phyloP scores from a whole-genome alignment of 2,329 filamentous ascomycete genomes.

The Paramyrothecium sp. region DNA sequence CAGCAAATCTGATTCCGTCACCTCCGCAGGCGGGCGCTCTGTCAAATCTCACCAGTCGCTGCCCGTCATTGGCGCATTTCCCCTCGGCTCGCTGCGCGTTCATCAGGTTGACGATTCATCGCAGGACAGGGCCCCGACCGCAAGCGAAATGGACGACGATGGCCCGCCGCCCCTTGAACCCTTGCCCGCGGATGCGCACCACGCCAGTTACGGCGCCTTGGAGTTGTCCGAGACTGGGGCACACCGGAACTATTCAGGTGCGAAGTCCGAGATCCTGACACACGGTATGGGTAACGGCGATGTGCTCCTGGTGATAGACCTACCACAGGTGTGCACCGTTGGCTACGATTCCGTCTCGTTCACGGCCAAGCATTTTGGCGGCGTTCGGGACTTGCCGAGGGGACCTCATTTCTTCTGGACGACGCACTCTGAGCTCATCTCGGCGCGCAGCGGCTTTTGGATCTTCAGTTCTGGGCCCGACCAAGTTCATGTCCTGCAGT shows the following conservation, averaged over 20 bases:
- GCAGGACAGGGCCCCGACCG: background rate
- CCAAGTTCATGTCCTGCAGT: conserved; percentile 46
- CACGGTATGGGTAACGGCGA: conserved; percentile 42
- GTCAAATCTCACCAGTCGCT: conserved; percentile 36
- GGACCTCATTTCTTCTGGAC: conserved; percentile 62
- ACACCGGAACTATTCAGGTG: too few relatives aligned
- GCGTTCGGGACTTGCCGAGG: conserved; percentile 52
- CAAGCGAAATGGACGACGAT: conserved; percentile 18
- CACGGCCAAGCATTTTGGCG: conserved; percentile 45
- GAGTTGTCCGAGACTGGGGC: background rate
- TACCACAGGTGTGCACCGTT: conserved; percentile 50
- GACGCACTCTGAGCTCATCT: conserved; percentile 44
- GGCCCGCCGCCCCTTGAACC: conserved; percentile 29
- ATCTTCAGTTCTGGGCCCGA: conserved; percentile 37
- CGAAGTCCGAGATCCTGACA: conserved; percentile 9
- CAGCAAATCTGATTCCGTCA: conserved; percentile 33
- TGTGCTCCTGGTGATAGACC: conserved; percentile 49
- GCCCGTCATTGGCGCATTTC: conserved; percentile 35
- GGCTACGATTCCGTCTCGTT: conserved; percentile 53
- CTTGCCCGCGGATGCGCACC: conserved; percentile 3
- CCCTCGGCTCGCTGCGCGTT: conserved; percentile 41
- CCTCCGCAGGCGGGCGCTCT: conserved; percentile 20
- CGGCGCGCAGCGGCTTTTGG: conserved; percentile 58
- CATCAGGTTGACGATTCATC: conserved; percentile 20
- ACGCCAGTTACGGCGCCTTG: background rate